Evolutionary conservation across 2,329 filamentous ascomycete species (phyloP).

Genomic region (Colletotrichum ledebouriae): DNA sequence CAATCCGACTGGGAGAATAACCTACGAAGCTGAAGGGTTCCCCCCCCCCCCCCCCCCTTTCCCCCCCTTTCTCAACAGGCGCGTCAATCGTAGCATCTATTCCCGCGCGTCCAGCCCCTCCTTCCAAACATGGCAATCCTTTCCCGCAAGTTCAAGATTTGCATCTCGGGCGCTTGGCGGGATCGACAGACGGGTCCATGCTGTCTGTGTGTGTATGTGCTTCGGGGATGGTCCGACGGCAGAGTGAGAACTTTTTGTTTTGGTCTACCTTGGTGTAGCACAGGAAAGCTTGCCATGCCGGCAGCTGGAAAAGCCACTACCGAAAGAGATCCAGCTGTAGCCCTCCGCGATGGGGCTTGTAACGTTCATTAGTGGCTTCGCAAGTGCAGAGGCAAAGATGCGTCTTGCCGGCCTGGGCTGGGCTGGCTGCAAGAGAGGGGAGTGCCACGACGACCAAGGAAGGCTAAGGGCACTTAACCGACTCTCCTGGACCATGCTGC

Average conservation of each 20-base stretch:
- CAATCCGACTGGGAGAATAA: neutral
- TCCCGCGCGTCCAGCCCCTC: slow-evolving; percentile 4
- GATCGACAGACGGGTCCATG: slow-evolving; percentile 2
- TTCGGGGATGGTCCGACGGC: neutral
- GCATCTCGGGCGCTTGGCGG: slow-evolving; percentile 1
- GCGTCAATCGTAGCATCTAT: neutral
- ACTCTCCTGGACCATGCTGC: neutral
- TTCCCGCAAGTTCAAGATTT: neutral
- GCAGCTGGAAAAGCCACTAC: slow-evolving; percentile 3
- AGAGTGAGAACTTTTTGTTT: no score
- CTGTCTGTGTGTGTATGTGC: neutral
- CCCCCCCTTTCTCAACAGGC: neutral
- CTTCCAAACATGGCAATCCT: neutral
- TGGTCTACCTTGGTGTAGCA: no score
- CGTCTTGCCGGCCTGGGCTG: no score
- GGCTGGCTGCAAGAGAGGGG: no score
- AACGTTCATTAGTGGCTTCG: no score
- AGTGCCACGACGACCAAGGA: neutral
- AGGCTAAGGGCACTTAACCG: neutral
- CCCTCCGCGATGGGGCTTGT: no score
- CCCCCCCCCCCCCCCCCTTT: no score
- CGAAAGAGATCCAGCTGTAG: no score
- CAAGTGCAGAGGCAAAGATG: no score
- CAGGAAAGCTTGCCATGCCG: no score
- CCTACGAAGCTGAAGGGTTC: no score